Conservation (phyloP, 768 basidiomycete species). For the Boletus bicolor region DNA sequence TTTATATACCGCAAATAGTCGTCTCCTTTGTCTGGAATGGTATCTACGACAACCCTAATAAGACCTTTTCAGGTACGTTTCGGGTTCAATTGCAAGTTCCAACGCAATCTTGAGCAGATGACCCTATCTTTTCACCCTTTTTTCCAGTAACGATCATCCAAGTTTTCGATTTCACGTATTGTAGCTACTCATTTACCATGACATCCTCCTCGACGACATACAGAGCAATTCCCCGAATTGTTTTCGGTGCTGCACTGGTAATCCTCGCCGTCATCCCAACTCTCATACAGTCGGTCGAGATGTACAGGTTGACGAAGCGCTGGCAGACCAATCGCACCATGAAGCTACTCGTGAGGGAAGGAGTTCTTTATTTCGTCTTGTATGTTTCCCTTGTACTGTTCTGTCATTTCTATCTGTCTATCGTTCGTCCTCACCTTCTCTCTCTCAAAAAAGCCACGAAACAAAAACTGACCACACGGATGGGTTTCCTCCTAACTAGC, state of each 20-base stretch:
- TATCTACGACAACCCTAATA: not conserved
- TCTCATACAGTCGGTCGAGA: not conserved
- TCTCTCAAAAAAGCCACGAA: not conserved
- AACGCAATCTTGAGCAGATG: not conserved
- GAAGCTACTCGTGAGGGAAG: constrained; percentile 7
- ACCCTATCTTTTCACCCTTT: not conserved
- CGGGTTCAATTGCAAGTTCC: not conserved
- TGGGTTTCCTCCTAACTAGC: not conserved
- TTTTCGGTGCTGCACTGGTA: constrained; percentile 4
- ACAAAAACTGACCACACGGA: not conserved
- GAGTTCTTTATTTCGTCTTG: constrained; percentile 15
- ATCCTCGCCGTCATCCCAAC: not conserved
- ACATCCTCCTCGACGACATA: not conserved
- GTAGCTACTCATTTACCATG: not conserved
- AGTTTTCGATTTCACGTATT: not conserved
- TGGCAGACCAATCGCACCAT: constrained; percentile 8
- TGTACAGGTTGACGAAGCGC: constrained; percentile 4
- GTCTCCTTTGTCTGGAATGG: not conserved
- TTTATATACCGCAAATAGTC: not conserved
- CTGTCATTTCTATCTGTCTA: no score
- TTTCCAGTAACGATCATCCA: not conserved
- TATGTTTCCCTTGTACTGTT: not conserved
- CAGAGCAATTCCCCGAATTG: constrained; percentile 6
- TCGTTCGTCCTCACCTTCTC: not conserved
- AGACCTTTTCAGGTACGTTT: constrained; percentile 5